Evolutionary conservation across 2,329 filamentous ascomycete species (phyloP), one percentile per base, ranked within the genome.

Genomic region (Hymenoscyphus linearis): DNA sequence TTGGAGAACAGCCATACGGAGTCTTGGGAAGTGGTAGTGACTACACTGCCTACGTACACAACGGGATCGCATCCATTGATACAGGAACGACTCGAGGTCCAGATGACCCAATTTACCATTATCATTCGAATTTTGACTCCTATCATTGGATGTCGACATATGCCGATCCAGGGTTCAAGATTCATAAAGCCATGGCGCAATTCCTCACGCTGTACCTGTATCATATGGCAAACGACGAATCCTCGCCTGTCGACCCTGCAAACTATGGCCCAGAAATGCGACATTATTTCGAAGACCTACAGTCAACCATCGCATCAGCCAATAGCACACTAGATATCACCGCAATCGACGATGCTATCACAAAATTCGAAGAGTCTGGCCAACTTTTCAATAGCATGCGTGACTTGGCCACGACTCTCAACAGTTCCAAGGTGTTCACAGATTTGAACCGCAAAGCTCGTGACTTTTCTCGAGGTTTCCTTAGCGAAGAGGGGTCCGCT

Each of bases 71-170:
- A 52, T 62, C 63, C 72, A 65, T 85, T 7, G 84, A 87, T 62
- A 76, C 86, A 16, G 79, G 82, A 2, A 82, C 83, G 0, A 70
- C 70, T 0, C 70, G 70, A 5, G 76, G 76, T 3, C 59, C 70
- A 0, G 71, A 73, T 0, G 61, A 60, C 52, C 82, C 85, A 0
- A 76, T 89, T 6, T 89, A 86, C 71, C 86, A 88, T 65, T 95
- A 93, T 70, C 90, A 93, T 73, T 82, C 83, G 65, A 93, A 93
- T 74, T 95, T 91, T 72, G 91, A 95, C 70, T 88, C 82, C 52
- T 91, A 89, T 70, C 79, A 86, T 68, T 93, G 90, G 90, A 93
- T 93, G 88, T 80, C 87, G 9, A 86, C 77, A 2, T 90, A 84
- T 64, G 89, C 89, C 5, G 90, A 95, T 64, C 78, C 79, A 0